Evolutionary conservation across 352 stramenopile species (phyloP), one percentile per base, ranked within the genome.

Genomic region (Phytophthora melonis): DNA sequence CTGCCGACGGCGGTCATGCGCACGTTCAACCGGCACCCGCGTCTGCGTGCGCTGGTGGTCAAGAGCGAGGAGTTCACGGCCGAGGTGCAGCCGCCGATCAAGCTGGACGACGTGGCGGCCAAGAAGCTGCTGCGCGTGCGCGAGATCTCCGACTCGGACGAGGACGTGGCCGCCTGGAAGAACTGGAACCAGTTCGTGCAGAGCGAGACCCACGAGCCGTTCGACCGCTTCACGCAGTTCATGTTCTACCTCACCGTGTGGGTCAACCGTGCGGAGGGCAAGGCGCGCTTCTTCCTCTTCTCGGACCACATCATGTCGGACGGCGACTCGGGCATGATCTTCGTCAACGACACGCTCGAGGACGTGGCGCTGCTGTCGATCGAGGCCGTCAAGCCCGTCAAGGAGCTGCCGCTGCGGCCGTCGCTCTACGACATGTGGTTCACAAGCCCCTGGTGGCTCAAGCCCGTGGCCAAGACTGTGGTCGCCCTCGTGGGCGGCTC

Each of bases 271-370:
- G 39, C 53, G 0, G 59, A 86, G 21, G 30, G 70, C 43, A 66
- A 70, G 5, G 78, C 53, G 32, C 79, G 80, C 0, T 75, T 91
- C 47, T 70, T 87, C 54, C 65, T 91, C 25, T 88, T 88, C 68
- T 83, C 83, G 1, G 85, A 92, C 61, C 81, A 88, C 68, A 83
- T 84, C 64, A 85, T 92, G 81, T 87, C 81, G 32, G 85, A 92
- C 54, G 70, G 78, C 0, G 74, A 75, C 13, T 88, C 85, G 0
- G 81, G 81, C 0, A 61, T 73, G 43, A 81, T 88, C 58, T 71
- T 92, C 9, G 58, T 90, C 11, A 85, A 90, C 27, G 69, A 86
- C 39, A 66, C 84, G 13, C 68, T 92, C 9, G 71, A 87, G 14
- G 55, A 74, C 36, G 19, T 80, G 3, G 79, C 81, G 10, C 36